These are phyloP conservation scores for Aspergillus fijiensis DNA, from an alignment of 2,329 filamentous ascomycete genomes.

Conservation along the genomic window DNA sequence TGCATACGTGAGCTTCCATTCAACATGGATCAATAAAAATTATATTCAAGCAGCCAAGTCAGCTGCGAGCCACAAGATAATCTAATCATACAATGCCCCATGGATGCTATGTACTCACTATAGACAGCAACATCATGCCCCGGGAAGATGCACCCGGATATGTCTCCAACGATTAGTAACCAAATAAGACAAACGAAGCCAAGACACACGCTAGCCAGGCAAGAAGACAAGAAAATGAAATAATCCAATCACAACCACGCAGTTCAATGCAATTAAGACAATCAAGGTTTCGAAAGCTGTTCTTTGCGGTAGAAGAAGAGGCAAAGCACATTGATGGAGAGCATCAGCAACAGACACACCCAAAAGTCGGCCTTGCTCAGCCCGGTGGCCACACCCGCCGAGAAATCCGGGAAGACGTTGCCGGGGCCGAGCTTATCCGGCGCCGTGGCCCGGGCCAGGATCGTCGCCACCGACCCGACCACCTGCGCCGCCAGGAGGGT, in stretches of 20 bases:
- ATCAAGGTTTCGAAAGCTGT: slow-evolving; percentile 42
- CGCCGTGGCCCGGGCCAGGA: slow-evolving; percentile 58
- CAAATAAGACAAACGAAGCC: background rate
- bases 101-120: background rate
- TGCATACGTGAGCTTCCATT: no score
- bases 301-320: slow-evolving; percentile 44
- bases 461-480: slow-evolving; percentile 60
- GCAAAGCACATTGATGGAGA: slow-evolving; percentile 6
- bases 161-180: background rate
- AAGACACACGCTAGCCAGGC: background rate
- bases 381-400: background rate
- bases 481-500: slow-evolving; percentile 34
- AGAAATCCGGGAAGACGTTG: slow-evolving; percentile 57
- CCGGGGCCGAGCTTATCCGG: slow-evolving; percentile 62
- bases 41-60: no score
- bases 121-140: background rate
- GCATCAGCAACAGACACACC: slow-evolving; percentile 33
- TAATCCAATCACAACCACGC: background rate
- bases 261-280: background rate
- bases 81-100: background rate
- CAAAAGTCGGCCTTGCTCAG: slow-evolving; percentile 45
- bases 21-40: no score
- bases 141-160: background rate
- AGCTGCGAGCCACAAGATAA: no score
- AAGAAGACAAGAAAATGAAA: background rate